Base-by-base conservation (phyloP, 192 early-diverging fungal genomes). In the Paraglomus brasilianum region DNA sequence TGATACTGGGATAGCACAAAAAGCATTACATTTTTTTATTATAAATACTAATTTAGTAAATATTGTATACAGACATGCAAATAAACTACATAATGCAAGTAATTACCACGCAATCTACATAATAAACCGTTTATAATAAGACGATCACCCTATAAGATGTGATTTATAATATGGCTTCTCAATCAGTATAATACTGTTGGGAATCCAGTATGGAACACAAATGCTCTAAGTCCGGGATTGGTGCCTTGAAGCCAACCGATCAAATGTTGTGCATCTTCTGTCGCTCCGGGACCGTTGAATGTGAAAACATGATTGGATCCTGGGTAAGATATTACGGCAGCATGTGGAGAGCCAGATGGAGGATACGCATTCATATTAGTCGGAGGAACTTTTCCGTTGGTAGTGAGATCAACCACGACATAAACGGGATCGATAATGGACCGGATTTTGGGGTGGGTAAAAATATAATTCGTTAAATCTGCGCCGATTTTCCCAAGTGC, bases 171-270 rank as follows among this genome's bases (percentile, higher is more conserved):
- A n/a, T n/a, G n/a, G n/a, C n/a, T n/a, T n/a, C n/a, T n/a, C n/a
- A n/a, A n/a, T n/a, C n/a, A n/a, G n/a, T n/a, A n/a, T n/a, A n/a
- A n/a, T n/a, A n/a, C n/a, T n/a, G n/a, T n/a, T n/a, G 51, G 51
- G 19, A 11, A 22, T 7, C 30, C 30, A 22, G 51, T 53, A 24
- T 24, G 19, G 36, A 58, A 58, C 30, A 58, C 9, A 15, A 58
- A 58, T 15, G 40, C 15, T 39, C 56, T 58, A 39, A 58, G 0
- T n/a, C 36, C 57, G 8, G 8, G 5, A 38, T 39, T 30, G 14
- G n/a, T 17, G 41, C 36, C 36, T 59, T 59, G 36, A 30, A 59
- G 30, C 57, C 57, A 59, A 30, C 57, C 38, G n/a, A 59, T 30
- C 9, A 59, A 40, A 39, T 59, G 8, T 14, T 41, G 38, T 59